These are phyloP conservation scores for Phaseolus lunatus DNA, from an alignment of 306 rosid species.

Conservation along the genomic window DNA sequence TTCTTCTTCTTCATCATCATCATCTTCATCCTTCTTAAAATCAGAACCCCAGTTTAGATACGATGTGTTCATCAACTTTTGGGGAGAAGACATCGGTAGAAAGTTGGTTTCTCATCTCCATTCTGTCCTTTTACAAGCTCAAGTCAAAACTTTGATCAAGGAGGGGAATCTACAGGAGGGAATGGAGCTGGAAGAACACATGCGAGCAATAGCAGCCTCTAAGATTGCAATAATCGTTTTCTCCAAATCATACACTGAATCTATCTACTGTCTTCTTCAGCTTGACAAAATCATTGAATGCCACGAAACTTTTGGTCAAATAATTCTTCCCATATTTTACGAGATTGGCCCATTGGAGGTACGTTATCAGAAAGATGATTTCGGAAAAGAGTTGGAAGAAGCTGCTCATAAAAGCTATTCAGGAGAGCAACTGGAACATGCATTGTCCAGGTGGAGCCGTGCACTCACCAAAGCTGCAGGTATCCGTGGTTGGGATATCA, in stretches of 20 bases:
- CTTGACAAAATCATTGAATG: too few relatives aligned
- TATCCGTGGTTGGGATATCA: background rate
- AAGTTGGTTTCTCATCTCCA: conserved; percentile 6
- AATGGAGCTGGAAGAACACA: too few relatives aligned
- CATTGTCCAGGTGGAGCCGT: background rate
- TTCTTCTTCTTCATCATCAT: too few relatives aligned
- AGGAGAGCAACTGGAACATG: background rate
- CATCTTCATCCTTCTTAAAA: background rate
- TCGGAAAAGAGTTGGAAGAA: too few relatives aligned
- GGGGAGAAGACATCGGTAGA: conserved; percentile 15
- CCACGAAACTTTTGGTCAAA: too few relatives aligned
- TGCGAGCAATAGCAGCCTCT: conserved; percentile 34
- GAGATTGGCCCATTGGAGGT: too few relatives aligned
- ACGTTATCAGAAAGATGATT: too few relatives aligned
- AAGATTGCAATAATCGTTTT: conserved; percentile 2
- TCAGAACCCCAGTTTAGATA: background rate
- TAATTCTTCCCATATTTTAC: too few relatives aligned
- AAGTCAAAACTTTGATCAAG: conserved; percentile 3
- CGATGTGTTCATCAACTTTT: conserved; percentile 41
- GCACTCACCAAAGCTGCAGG: background rate
- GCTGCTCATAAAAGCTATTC: background rate
- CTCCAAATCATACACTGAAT: too few relatives aligned
- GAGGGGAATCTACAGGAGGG: background rate
- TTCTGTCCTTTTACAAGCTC: background rate
- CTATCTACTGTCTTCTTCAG: too few relatives aligned